phyloP scores from a whole-genome alignment of 2,329 filamentous ascomycete species.

The Plenodomus lindquistii region DNA sequence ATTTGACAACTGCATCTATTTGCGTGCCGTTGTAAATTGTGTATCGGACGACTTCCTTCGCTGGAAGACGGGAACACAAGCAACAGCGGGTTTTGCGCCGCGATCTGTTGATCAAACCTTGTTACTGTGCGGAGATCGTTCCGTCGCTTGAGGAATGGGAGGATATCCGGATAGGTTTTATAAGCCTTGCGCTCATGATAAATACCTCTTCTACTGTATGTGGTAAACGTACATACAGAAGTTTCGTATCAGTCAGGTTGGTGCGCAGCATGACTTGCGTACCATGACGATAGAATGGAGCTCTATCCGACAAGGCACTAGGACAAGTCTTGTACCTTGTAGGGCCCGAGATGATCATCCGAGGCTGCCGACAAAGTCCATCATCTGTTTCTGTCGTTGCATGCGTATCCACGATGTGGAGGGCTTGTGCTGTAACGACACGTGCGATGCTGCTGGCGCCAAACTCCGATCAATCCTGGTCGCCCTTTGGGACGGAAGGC shows the following conservation, averaged over 20 bases:
- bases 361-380: constrained; percentile 17
- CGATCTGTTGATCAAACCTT: not conserved
- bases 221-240: too few relatives aligned
- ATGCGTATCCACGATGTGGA: constrained; percentile 5
- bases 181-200: too few relatives aligned
- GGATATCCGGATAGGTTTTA: too few relatives aligned
- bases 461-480: not conserved
- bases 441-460: not conserved
- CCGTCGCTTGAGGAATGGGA: too few relatives aligned
- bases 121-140: too few relatives aligned
- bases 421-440: not conserved
- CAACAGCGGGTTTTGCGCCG: not conserved
- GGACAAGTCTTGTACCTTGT: not conserved
- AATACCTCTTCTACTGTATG: too few relatives aligned
- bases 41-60: not conserved
- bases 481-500: not conserved
- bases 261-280: not conserved
- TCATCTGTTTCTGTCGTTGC: constrained; percentile 18
- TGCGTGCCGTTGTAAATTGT: not conserved
- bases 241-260: too few relatives aligned
- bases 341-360: not conserved
- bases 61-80: not conserved
- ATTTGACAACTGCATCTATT: not conserved
- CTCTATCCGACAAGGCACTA: not conserved
- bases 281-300: not conserved